Evolutionary conservation across 345 rosid genomes (phyloP), one percentile per base, ranked within the genome.

Genomic region (Populus tremula): DNA sequence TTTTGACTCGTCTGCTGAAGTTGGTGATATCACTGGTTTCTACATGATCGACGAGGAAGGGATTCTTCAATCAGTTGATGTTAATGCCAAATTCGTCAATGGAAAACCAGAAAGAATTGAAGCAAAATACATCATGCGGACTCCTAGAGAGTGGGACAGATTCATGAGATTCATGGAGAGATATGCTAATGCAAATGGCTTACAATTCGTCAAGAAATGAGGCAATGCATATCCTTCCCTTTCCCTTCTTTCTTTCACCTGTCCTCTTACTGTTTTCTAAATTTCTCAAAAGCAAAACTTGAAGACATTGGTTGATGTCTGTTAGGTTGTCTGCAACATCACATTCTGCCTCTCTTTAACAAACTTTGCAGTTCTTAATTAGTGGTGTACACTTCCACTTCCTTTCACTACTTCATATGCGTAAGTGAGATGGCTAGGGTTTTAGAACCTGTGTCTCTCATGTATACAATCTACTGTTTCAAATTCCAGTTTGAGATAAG

Each of bases 91-190:
- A 75, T 96, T 93, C 61, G 90, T 93, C 2, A 92, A 96, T 3
- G 98, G 99, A 69, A 96, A 88, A 80, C 99, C 99, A 3, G 88
- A 94, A 0, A 87, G 88, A 75, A 87, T 96, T 12, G 98, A 93
- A 78, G 97, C 99, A 0, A 96, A 89, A 85, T 93, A 89, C 71
- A 31, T 93, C 27, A 96, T 96, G 99, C 84, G 93, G 64, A 56
- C 90, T 0, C 97, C 96, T 0, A 85, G 87, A 31, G 99, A 93
- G 21, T 92, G 99, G 97, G 99, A 93, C 73, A 86, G 99, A 76
- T 93, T 96, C 88, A 93, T 92, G 99, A 89, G 97, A 83, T 96
- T 96, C 86, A 92, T 96, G 98, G 97, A 96, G 81, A 88, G 94
- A 53, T 96, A 93, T 84, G 91, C 98, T 0, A 86, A 90, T 78